These are phyloP conservation scores for Pichia sp. DNA, from an alignment of 1,139 yeast species.

Conservation along the genomic window DNA sequence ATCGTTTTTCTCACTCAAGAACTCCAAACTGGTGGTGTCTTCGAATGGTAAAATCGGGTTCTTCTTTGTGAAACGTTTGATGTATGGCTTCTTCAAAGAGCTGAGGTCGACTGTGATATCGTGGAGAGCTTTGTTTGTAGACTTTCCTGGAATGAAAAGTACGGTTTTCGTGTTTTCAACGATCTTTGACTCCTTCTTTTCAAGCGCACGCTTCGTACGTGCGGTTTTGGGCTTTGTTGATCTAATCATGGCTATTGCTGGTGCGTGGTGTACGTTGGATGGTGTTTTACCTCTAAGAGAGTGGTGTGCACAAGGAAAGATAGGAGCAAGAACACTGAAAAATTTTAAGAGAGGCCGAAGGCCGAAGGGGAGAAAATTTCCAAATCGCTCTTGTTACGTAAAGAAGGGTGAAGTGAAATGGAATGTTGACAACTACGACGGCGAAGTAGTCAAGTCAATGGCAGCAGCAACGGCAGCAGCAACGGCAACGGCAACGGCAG, in stretches of 20 bases:
- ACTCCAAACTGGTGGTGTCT: constrained; percentile 80
- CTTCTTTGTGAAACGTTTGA: constrained; percentile 80
- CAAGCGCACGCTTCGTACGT: constrained; percentile 91
- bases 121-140: constrained; percentile 71
- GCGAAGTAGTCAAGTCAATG: no score
- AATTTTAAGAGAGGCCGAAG: no score
- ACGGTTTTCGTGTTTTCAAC: constrained; percentile 90
- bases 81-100: constrained; percentile 87
- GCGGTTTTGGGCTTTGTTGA: constrained; percentile 87
- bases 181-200: constrained; percentile 79
- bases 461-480: no score
- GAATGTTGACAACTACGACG: no score
- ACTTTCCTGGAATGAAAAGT: constrained; percentile 83
- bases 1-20: constrained; percentile 92
- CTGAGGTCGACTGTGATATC: constrained; percentile 87
- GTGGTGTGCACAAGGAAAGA: no score
- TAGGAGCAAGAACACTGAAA: no score
- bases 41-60: constrained; percentile 92
- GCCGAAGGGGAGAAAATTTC: no score
- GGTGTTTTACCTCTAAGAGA: no score
- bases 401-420: no score
- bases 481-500: no score
- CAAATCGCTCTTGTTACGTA: no score
- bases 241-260: constrained; percentile 59
- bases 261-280: no score